Evolutionary conservation across 192 early-diverging fungal genomes (phyloP), one percentile per base, ranked within the genome.

Genomic region (Backusella mclennaniae): DNA sequence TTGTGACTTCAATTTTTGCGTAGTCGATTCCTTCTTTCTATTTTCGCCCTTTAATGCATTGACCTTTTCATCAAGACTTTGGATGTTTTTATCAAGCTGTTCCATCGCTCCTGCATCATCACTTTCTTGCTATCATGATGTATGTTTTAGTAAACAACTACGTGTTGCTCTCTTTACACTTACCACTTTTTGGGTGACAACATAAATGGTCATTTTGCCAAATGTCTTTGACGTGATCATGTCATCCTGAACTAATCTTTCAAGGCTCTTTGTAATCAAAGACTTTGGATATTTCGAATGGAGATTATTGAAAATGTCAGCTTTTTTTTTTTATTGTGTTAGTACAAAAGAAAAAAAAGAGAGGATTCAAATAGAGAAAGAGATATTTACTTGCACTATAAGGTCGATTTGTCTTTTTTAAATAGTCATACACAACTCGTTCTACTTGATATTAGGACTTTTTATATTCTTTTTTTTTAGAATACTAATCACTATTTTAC

Each of bases 261-360:
- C 74, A 26, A 75, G 29, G 35, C 39, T 39, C 15, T 67, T 66
- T 7, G 63, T 66, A 33, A 75, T 44, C 29, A 23, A 36, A 0
- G 74, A 26, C 31, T 75, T 75, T 26, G 74, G 31, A 33, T 75
- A 67, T 42, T 75, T 75, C 19, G 36, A 35, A 21, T 75, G 74
- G 35, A 75, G 26, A 33, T 75, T 75, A 21, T 75, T 75, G 17
- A 75, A 75, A 3, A 75, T 67, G 68, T 75, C 74, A 33, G 59
- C 74, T 75, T 38, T 21, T 23, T n/a, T 69, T n/a, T 38, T 39
- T 39, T 38, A 9, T 9, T 39, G 38, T 23, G 35, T 21, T 69
- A 21, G 35, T 21, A 67, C 0, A 12, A 63, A 12, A 12, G 26
- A 26, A 59, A 4, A 42, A 31, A 15, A 1, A 49, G 26, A 71